A percentile compares a stretch with the other conserved stretches of the same genome.
These are phyloP conservation scores for Kokia cookei DNA, from an alignment of 441 rosid species.

Conservation along the genomic window DNA sequence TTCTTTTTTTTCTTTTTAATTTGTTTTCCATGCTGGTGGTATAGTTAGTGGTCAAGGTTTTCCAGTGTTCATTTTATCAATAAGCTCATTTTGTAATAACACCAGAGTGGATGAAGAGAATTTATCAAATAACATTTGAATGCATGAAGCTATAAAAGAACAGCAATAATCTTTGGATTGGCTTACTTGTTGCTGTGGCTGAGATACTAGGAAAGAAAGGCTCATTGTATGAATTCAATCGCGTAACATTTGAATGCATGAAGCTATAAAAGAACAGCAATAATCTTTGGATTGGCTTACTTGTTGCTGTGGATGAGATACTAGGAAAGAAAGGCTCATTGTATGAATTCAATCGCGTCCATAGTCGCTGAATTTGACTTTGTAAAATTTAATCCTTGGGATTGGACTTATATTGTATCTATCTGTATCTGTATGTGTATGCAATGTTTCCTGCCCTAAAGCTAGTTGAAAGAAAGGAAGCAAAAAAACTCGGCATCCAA, in stretches of 20 bases:
- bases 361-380: neutral
- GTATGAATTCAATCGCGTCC: neutral
- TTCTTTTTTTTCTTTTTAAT: neutral
- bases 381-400: neutral
- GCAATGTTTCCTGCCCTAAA: neutral
- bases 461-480: neutral
- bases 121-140: neutral
- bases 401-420: neutral
- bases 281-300: neutral
- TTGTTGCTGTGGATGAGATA: neutral
- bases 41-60: slow-evolving; percentile 6
- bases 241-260: neutral
- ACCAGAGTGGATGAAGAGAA: slow-evolving; percentile 7
- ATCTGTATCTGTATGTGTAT: neutral
- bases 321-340: neutral
- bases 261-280: neutral
- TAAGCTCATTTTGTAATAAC: slow-evolving; percentile 7
- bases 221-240: neutral
- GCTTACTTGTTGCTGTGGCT: neutral
- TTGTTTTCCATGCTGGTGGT: neutral
- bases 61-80: slow-evolving; percentile 5
- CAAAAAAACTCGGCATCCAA: neutral
- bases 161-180: neutral
- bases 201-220: neutral
- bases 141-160: neutral